phyloP scores from a whole-genome alignment of 108 stramenopile species.

The Conticribra weissflogii region DNA sequence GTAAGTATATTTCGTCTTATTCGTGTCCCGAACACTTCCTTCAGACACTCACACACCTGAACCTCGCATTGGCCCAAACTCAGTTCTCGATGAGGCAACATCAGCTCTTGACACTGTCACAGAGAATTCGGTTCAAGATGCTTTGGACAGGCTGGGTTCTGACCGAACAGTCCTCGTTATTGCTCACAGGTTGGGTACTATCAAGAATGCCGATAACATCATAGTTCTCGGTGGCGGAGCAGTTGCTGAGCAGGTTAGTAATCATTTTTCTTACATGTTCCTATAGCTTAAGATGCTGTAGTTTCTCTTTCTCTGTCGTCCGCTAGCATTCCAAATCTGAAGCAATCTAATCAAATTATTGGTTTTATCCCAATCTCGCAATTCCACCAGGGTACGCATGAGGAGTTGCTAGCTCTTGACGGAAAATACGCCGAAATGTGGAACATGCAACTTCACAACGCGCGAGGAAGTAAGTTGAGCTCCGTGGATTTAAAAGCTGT shows the following conservation, averaged over 20 bases:
- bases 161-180: slow-evolving; percentile 95
- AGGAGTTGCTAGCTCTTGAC: slow-evolving; percentile 75
- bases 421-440: slow-evolving; percentile 92
- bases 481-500: slow-evolving; percentile 21
- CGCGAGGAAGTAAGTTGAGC: slow-evolving; percentile 12
- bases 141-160: slow-evolving; percentile 87
- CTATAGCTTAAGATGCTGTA: no score
- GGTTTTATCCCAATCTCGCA: background rate
- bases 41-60: no score
- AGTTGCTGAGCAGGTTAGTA: slow-evolving; percentile 82
- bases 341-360: background rate
- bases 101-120: slow-evolving; percentile 83
- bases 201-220: slow-evolving; percentile 96
- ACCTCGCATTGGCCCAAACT: background rate
- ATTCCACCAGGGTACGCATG: slow-evolving; percentile 88
- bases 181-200: slow-evolving; percentile 96
- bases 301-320: background rate
- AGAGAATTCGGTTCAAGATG: slow-evolving; percentile 93
- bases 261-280: background rate
- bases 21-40: background rate
- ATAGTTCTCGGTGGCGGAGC: slow-evolving; percentile 91
- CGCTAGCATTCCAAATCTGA: background rate
- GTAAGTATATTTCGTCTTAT: slow-evolving; percentile 2
- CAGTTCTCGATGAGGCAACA: slow-evolving; percentile 69
- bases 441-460: slow-evolving; percentile 81